These are phyloP conservation scores for Komagataella phaffii DNA, from an alignment of 805 yeast species.

Conservation along the genomic window DNA sequence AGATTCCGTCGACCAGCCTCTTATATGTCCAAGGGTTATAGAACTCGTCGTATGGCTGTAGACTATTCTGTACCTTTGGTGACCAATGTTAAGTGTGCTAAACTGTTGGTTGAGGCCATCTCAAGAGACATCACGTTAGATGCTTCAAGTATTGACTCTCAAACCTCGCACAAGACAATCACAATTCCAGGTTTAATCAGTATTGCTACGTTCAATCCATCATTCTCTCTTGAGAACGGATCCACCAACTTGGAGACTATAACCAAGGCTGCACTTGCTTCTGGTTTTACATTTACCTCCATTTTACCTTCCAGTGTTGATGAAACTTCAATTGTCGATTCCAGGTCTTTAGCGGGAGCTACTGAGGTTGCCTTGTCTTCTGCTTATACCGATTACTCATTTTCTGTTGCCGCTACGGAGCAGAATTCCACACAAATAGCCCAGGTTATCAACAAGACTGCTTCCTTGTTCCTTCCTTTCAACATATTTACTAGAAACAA, in stretches of 20 bases:
- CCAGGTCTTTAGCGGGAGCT: conserved; percentile 52
- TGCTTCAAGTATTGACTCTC: conserved; percentile 71
- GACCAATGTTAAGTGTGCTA: conserved; percentile 95
- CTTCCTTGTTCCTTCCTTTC: conserved; percentile 73
- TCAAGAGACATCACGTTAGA: conserved; percentile 57
- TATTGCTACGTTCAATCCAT: conserved; percentile 58
- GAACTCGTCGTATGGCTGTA: conserved; percentile 99
- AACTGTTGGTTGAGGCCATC: conserved; percentile 88
- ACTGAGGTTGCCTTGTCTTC: conserved; percentile 37
- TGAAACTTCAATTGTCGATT: conserved; percentile 54
- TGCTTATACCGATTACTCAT: conserved; percentile 70
- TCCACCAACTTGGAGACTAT: conserved; percentile 50
- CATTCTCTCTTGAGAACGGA: conserved; percentile 32
- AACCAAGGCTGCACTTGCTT: conserved; percentile 56
- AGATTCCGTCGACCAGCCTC: conserved; percentile 98
- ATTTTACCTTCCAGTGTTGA: conserved; percentile 58
- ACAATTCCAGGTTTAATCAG: conserved; percentile 81
- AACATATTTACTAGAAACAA: conserved; percentile 54
- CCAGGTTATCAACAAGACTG: conserved; percentile 52
- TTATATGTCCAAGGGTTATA: conserved; percentile 94
- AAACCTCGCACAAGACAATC: conserved; percentile 76
- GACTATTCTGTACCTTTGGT: conserved; percentile 96
- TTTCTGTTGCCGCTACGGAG: conserved; percentile 74
- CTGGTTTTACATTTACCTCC: conserved; percentile 84
- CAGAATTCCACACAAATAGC: conserved; percentile 49